Conservation (phyloP, 352 stramenopile genomes). For the Pythium rishiriense region DNA sequence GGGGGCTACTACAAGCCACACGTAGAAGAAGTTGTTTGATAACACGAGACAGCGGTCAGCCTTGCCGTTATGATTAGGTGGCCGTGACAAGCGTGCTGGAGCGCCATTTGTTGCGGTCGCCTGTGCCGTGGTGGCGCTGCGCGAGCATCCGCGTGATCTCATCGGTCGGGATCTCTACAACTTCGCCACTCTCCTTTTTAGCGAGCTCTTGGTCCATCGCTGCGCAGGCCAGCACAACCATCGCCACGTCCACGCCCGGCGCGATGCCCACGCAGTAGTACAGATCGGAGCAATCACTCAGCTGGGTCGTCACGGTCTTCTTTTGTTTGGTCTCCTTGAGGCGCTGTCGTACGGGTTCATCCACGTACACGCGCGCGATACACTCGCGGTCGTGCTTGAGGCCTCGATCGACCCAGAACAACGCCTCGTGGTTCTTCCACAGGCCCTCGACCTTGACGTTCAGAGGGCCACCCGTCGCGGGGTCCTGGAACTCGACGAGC, state of each 20-base stretch:
- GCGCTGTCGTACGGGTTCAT: not conserved
- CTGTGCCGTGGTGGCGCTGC: slow-evolving; percentile 17
- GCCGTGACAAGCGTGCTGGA: not conserved
- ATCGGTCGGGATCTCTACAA: slow-evolving; percentile 5
- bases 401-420: slow-evolving; percentile 16
- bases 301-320: not conserved
- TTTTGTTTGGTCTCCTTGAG: not conserved
- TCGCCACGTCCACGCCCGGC: slow-evolving; percentile 16
- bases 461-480: not conserved
- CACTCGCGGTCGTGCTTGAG: not conserved
- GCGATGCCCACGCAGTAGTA: slow-evolving; percentile 20
- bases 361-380: slow-evolving; percentile 19
- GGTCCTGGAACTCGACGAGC: slow-evolving; percentile 9
- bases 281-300: not conserved
- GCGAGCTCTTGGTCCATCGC: slow-evolving; percentile 16
- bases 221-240: slow-evolving; percentile 21
- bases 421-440: slow-evolving; percentile 14
- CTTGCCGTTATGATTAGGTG: too few species aligned
- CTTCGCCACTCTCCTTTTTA: not conserved
- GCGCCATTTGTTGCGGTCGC: not conserved
- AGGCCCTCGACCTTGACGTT: slow-evolving; percentile 6
- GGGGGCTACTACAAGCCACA: too few species aligned
- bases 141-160: slow-evolving; percentile 16
- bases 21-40: too few species aligned
- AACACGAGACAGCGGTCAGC: too few species aligned